Percentiles rank a stretch among this genome's conserved stretches.
These are phyloP conservation scores for Lactarius indigo DNA, from an alignment of 768 basidiomycete genomes.

Conservation along the genomic window DNA sequence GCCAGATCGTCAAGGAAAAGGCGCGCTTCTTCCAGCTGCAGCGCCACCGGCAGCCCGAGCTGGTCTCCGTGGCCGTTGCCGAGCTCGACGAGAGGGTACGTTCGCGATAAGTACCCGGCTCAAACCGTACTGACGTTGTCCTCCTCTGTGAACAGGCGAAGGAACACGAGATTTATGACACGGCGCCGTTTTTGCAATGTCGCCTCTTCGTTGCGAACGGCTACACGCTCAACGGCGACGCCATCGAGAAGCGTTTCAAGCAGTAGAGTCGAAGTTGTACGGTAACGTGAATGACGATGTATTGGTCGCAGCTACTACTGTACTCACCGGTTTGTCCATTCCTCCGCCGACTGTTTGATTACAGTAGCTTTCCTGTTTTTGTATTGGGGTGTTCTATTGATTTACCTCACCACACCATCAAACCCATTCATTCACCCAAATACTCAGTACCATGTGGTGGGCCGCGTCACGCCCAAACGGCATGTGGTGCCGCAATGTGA, in stretches of 20 bases:
- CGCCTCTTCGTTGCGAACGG: constrained; percentile 87
- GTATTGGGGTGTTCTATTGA: not conserved
- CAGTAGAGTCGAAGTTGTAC: constrained; percentile 21
- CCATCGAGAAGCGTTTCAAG: constrained; percentile 74
- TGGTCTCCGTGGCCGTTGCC: constrained; percentile 67
- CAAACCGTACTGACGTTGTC: not conserved
- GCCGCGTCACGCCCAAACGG: not conserved
- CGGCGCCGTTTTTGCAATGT: constrained; percentile 78
- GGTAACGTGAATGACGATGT: not conserved
- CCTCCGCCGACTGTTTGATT: not conserved
- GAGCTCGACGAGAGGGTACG: constrained; percentile 87
- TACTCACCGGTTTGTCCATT: not conserved
- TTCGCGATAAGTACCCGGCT: constrained; percentile 12
- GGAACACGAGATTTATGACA: constrained; percentile 95
- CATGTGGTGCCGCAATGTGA: too few species aligned
- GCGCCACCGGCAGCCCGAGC: constrained; percentile 70
- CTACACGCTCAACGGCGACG: constrained; percentile 62
- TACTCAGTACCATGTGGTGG: not conserved
- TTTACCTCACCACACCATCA: not conserved
- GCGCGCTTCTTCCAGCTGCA: constrained; percentile 80
- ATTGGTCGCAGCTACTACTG: not conserved
- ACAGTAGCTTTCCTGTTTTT: not conserved
- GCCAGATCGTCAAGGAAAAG: constrained; percentile 89
- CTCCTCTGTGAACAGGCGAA: constrained; percentile 59
- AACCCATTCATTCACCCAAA: not conserved